Conservation (phyloP, 2,329 filamentous ascomycete genomes). For the Pseudogymnoascus sp. region DNA sequence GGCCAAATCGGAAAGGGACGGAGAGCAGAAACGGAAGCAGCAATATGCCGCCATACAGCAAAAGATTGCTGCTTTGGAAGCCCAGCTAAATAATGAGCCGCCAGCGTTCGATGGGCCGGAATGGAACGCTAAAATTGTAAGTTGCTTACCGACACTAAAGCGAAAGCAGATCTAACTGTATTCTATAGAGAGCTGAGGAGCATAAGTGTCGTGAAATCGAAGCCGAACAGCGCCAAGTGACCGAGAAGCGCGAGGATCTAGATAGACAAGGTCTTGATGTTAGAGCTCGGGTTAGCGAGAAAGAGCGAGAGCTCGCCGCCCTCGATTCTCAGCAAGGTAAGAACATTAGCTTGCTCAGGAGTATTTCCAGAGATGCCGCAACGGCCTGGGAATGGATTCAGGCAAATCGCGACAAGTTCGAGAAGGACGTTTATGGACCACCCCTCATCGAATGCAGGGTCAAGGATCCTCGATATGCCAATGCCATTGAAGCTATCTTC, state of each 20-base stretch:
- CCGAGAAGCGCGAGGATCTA: conserved; percentile 30
- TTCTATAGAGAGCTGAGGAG: conserved; percentile 49
- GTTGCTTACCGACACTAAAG: conserved; percentile 24
- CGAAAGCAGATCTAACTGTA: not conserved
- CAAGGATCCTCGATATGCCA: conserved; percentile 48
- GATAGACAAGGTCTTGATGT: conserved; percentile 35
- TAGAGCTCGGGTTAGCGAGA: conserved; percentile 30
- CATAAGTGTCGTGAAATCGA: conserved; percentile 46
- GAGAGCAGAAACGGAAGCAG: conserved; percentile 39
- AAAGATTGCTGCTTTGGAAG: conserved; percentile 55
- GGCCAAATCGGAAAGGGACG: conserved; percentile 43
- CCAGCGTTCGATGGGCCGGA: conserved; percentile 59
- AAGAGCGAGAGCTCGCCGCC: conserved; percentile 43
- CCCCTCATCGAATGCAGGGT: conserved; percentile 57
- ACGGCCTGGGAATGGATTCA: conserved; percentile 77
- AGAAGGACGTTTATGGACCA: conserved; percentile 56
- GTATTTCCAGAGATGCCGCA: conserved; percentile 53
- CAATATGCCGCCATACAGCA: conserved; percentile 43
- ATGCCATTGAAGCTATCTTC: conserved; percentile 51
- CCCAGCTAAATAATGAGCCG: conserved; percentile 51
- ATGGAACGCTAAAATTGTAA: conserved; percentile 66
- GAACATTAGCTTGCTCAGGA: conserved; percentile 57
- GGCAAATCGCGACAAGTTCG: conserved; percentile 53
- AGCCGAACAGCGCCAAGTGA: conserved; percentile 24
- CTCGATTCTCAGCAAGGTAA: conserved; percentile 70